These are phyloP conservation scores for Flaveria robusta DNA, from an alignment of 129 eudicot genomes.

Conservation along the genomic window DNA sequence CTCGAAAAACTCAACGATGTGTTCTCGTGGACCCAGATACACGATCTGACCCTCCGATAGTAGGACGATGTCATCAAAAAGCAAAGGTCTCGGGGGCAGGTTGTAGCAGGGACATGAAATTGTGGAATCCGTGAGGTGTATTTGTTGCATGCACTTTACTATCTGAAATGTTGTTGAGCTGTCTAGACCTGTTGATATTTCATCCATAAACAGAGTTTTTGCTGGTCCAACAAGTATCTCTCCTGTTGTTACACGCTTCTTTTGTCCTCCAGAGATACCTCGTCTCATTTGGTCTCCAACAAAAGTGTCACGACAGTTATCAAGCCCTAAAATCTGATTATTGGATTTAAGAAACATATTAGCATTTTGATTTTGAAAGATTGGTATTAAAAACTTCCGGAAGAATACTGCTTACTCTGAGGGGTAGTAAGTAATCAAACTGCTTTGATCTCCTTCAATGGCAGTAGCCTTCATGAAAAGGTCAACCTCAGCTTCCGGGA, in stretches of 20 bases:
- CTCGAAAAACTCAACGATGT: constrained; percentile 57
- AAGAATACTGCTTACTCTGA: no score
- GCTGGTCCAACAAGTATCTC: constrained; percentile 80
- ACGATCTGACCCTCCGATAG: constrained; percentile 62
- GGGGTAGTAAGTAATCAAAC: no score
- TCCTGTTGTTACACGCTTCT: constrained; percentile 70
- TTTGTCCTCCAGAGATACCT: constrained; percentile 80
- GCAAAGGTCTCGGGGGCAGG: constrained; percentile 75
- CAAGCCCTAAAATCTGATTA: constrained; percentile 65
- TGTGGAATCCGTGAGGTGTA: constrained; percentile 63
- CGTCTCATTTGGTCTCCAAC: constrained; percentile 74
- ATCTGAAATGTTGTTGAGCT: constrained; percentile 77
- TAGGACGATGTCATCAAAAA: constrained; percentile 66
- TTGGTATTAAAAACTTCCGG: no score
- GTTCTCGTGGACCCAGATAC: constrained; percentile 62
- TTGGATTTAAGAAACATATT: no score
- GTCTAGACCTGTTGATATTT: constrained; percentile 77
- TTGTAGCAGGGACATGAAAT: constrained; percentile 67
- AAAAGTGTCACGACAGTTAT: constrained; percentile 59
- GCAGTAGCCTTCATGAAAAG: no score
- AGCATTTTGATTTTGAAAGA: no score
- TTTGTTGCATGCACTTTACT: constrained; percentile 55
- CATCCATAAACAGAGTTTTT: constrained; percentile 66
- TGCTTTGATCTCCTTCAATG: no score
- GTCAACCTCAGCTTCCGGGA: no score